A percentile compares a stretch with the other conserved stretches of the same genome.
Evolutionary conservation across 2,329 filamentous ascomycete genomes (phyloP).

Genomic region (Cladophialophora yegresii): DNA sequence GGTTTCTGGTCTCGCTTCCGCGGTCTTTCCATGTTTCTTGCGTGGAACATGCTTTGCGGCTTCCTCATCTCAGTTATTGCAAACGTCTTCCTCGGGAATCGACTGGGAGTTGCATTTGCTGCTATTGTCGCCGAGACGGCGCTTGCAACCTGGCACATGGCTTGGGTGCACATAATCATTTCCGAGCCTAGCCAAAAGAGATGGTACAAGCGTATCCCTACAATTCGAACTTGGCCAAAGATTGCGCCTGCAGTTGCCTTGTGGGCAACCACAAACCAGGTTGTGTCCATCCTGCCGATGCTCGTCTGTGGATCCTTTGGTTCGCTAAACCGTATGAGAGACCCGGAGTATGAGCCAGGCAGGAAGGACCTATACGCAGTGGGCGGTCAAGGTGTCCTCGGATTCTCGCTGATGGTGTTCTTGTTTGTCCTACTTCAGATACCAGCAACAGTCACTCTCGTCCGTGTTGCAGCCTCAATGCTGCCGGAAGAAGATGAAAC

Average conservation of each 20-base stretch:
- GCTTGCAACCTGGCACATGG: slow-evolving; percentile 68
- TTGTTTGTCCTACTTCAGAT: slow-evolving; percentile 67
- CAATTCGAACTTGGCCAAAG: slow-evolving; percentile 66
- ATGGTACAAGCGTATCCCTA: slow-evolving; percentile 70
- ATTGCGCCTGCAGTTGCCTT: slow-evolving; percentile 68
- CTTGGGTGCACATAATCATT: slow-evolving; percentile 86
- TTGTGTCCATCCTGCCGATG: slow-evolving; percentile 45
- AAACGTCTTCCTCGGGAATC: slow-evolving; percentile 46
- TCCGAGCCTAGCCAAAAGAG: slow-evolving; percentile 63
- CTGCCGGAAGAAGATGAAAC: slow-evolving; percentile 78
- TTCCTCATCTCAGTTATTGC: slow-evolving; percentile 52
- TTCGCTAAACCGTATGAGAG: slow-evolving; percentile 47
- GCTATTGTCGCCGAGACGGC: slow-evolving; percentile 61
- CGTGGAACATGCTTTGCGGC: slow-evolving; percentile 50
- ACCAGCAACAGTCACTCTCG: slow-evolving; percentile 73
- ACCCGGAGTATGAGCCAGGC: slow-evolving; percentile 38
- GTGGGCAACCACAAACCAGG: slow-evolving; percentile 59
- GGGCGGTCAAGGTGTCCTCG: slow-evolving; percentile 46
- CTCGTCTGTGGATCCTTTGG: slow-evolving; percentile 52
- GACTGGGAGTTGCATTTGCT: slow-evolving; percentile 53
- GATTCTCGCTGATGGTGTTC: slow-evolving; percentile 49
- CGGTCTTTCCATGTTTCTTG: slow-evolving; percentile 59
- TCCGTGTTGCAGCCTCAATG: slow-evolving; percentile 83
- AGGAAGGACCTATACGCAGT: slow-evolving; percentile 45
- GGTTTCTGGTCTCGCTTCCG: slow-evolving; percentile 70